These are phyloP conservation scores for Pichia sp. DNA, from an alignment of 1,139 yeast species.

Conservation along the genomic window DNA sequence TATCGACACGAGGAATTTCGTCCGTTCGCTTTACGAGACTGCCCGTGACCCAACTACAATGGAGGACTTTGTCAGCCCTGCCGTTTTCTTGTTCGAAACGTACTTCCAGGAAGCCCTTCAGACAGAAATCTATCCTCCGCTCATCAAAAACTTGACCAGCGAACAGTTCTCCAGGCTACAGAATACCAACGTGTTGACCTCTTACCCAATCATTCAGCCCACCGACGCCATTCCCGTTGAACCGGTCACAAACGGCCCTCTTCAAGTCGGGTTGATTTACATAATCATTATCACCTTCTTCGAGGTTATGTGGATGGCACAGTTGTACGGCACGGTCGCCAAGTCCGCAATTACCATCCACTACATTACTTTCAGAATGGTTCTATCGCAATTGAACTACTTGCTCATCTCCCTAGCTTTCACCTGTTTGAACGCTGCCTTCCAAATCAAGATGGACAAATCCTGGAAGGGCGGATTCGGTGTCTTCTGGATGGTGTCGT, in stretches of 20 bases:
- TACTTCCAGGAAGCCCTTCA: slow-evolving; percentile 24
- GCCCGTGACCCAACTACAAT: slow-evolving; percentile 51
- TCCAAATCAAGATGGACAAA: slow-evolving; percentile 36
- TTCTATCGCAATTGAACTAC: slow-evolving; percentile 42
- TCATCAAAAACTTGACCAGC: slow-evolving; percentile 29
- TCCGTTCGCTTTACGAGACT: slow-evolving; percentile 43
- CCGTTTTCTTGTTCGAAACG: slow-evolving; percentile 31
- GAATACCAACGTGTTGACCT: slow-evolving; percentile 27
- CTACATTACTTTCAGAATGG: slow-evolving; percentile 40
- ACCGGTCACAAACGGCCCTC: slow-evolving; percentile 57
- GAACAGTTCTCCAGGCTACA: slow-evolving; percentile 23
- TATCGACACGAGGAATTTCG: slow-evolving; percentile 30
- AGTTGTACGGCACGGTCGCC: slow-evolving; percentile 41
- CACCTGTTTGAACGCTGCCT: slow-evolving; percentile 42
- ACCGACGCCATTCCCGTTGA: slow-evolving; percentile 51
- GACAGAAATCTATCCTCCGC: slow-evolving; percentile 27
- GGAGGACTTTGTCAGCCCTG: slow-evolving; percentile 38
- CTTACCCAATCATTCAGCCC: slow-evolving; percentile 38
- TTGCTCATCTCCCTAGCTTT: slow-evolving; percentile 41
- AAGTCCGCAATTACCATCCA: slow-evolving; percentile 36
- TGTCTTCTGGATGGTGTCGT: slow-evolving; percentile 45
- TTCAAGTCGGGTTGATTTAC: slow-evolving; percentile 73
- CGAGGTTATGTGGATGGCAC: slow-evolving; percentile 47
- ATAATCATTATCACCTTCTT: slow-evolving; percentile 60
- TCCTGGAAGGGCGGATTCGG: slow-evolving; percentile 48